phyloP scores from a whole-genome alignment of 1,139 yeast species.

The Geotrichum aggregatum region DNA sequence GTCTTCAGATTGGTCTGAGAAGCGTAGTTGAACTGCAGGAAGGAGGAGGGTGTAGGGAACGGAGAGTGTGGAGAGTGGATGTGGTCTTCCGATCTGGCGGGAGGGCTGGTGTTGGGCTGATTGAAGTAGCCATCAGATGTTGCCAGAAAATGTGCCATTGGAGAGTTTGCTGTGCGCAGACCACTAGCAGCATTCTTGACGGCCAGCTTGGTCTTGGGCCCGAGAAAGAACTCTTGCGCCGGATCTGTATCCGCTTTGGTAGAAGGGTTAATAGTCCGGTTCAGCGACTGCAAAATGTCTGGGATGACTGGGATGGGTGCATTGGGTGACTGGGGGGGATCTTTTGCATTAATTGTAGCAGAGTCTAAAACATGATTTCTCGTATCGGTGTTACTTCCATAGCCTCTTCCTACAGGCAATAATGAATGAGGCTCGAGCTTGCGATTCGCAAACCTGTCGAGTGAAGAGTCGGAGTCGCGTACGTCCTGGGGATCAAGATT shows the following conservation, averaged over 20 bases:
- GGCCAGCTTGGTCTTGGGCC: conserved; percentile 10
- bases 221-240: conserved; percentile 21
- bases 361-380: conserved; percentile 1
- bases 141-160: conserved; percentile 12
- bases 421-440: too few species aligned
- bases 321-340: not conserved
- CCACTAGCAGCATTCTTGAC: not conserved
- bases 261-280: conserved; percentile 4
- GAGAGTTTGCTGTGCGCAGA: not conserved
- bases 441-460: conserved; percentile 3
- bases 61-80: conserved; percentile 7
- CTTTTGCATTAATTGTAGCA: not conserved
- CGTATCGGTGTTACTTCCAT: not conserved
- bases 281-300: conserved; percentile 25
- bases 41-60: conserved; percentile 14
- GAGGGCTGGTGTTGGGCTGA: not conserved
- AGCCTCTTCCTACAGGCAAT: conserved; percentile 8
- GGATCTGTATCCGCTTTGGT: conserved; percentile 4
- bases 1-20: conserved; percentile 1
- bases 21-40: conserved; percentile 6
- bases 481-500: conserved; percentile 15
- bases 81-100: not conserved
- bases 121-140: conserved; percentile 4
- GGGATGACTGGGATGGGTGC: conserved; percentile 2
- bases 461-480: not conserved